A percentile compares a stretch with the other conserved stretches of the same genome.
These are phyloP conservation scores for Penicillium roqueforti DNA, from an alignment of 495 filamentous ascomycete species.

Conservation along the genomic window DNA sequence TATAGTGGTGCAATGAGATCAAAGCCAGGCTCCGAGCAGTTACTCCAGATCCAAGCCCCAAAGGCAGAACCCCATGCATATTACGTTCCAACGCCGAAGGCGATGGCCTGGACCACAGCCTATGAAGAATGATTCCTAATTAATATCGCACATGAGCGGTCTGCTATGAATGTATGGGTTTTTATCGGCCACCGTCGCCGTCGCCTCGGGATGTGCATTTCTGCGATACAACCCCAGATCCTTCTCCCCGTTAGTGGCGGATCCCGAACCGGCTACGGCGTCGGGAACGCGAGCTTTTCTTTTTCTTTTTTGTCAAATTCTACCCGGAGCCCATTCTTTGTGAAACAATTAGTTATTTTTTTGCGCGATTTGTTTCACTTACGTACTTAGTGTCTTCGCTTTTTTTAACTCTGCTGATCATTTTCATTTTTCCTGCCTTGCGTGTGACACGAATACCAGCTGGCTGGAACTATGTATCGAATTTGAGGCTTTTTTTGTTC, in stretches of 20 bases:
- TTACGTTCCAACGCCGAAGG: constrained; percentile 5
- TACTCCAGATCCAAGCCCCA: neutral
- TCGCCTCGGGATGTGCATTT: neutral
- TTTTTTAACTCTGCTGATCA: constrained; percentile 19
- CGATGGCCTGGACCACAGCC: neutral
- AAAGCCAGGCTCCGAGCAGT: constrained; percentile 7
- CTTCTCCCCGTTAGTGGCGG: constrained; percentile 27
- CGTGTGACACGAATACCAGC: constrained; percentile 20
- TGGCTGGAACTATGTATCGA: constrained; percentile 11
- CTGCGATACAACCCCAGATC: constrained; percentile 24
- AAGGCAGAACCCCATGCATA: constrained; percentile 2
- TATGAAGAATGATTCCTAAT: neutral
- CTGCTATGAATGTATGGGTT: neutral
- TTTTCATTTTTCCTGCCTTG: constrained; percentile 7
- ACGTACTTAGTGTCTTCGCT: constrained; percentile 22
- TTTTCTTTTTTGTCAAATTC: constrained; percentile 1
- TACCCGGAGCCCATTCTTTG: neutral
- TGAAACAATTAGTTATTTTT: constrained; percentile 7
- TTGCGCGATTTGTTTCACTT: constrained; percentile 26
- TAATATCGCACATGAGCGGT: neutral
- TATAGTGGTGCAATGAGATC: constrained; percentile 14
- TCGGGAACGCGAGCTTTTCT: constrained; percentile 13
- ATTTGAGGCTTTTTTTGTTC: constrained; percentile 10
- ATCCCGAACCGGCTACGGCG: constrained; percentile 27
- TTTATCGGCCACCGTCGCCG: constrained; percentile 1